These are phyloP conservation scores for Pyrus bretschneideri DNA, from an alignment of 306 rosid genomes.

Conservation along the genomic window DNA sequence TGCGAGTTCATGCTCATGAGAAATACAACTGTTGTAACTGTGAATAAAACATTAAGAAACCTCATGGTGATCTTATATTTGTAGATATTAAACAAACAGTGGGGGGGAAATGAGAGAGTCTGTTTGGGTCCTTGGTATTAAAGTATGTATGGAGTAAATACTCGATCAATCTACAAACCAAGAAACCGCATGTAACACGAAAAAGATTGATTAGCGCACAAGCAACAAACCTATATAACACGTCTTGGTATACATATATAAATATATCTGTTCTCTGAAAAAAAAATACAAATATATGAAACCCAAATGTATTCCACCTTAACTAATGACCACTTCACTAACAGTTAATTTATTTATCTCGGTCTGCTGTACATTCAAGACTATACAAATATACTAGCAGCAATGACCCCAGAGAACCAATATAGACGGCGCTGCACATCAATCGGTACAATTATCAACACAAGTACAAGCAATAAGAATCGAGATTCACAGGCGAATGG, in stretches of 20 bases:
- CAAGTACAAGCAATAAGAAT: slow-evolving; percentile 10
- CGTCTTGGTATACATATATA: not conserved
- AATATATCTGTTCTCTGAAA: no score
- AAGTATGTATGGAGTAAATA: not conserved
- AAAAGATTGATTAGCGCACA: no score
- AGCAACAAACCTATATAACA: not conserved
- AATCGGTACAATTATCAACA: slow-evolving; percentile 15
- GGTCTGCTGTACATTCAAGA: not conserved
- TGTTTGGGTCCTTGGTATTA: not conserved
- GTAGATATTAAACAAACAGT: no score
- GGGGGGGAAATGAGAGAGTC: not conserved
- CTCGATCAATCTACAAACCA: not conserved
- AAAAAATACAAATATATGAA: not conserved
- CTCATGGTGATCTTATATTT: not conserved
- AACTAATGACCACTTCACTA: not conserved
- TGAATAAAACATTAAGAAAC: not conserved
- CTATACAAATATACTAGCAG: slow-evolving; percentile 12
- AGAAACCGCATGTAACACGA: not conserved
- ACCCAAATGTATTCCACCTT: not conserved
- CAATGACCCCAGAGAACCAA: not conserved
- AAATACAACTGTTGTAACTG: not conserved
- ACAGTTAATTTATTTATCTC: not conserved
- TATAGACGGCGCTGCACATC: slow-evolving; percentile 14
- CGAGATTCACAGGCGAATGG: slow-evolving; percentile 46
- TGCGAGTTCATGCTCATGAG: not conserved